These are phyloP conservation scores for barrel medic (Medicago truncatula) DNA, from an alignment of 306 rosid species.

Conservation along the genomic window MtrunA17r5.0-ANR NC_053047.1:215501-216000, in stretches of 20 bases:
- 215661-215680: background rate
- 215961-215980: slow-evolving; percentile 73
- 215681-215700: background rate
- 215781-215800: background rate
- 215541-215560: background rate
- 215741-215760: no score
- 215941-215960: slow-evolving; percentile 74
- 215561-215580: background rate
- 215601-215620: background rate
- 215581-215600: background rate
- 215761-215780: no score
- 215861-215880: slow-evolving; percentile 72
- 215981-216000: slow-evolving; percentile 86
- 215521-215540: slow-evolving; percentile 14
- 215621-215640: background rate
- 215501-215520: slow-evolving; percentile 12
- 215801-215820: slow-evolving; percentile 55
- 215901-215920: slow-evolving; percentile 98
- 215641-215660: background rate
- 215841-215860: slow-evolving; percentile 77
- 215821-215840: slow-evolving; percentile 66
- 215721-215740: background rate
- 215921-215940: slow-evolving; percentile 84
- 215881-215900: slow-evolving; percentile 88
- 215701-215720: background rate